A percentile compares a stretch with the other conserved stretches of the same genome.
phyloP scores from a whole-genome alignment of 192 early-diverging fungal genomes.

The Dispira simplex region DNA sequence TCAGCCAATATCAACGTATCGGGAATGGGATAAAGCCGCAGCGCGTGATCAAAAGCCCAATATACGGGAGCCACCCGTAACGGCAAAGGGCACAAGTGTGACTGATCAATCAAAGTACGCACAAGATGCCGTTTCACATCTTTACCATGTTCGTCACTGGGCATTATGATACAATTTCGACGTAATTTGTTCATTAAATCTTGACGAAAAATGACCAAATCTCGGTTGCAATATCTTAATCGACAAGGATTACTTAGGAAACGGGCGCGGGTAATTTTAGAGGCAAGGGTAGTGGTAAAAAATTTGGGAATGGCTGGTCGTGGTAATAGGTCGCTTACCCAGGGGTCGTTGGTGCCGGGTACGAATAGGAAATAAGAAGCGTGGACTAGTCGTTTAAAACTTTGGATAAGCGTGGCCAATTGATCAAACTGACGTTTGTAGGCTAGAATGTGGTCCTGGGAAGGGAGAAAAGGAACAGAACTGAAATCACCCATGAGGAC shows the following conservation, averaged over 20 bases:
- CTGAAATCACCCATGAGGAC: slow-evolving; percentile 79
- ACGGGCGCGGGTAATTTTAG: slow-evolving; percentile 36
- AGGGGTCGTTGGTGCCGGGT: slow-evolving; percentile 77
- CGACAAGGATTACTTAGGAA: slow-evolving; percentile 80
- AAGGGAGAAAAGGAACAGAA: slow-evolving; percentile 50
- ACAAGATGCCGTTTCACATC: slow-evolving; percentile 38
- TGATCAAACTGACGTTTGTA: slow-evolving; percentile 35
- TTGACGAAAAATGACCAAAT: slow-evolving; percentile 82
- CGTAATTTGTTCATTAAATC: slow-evolving; percentile 60
- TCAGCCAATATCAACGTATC: slow-evolving; percentile 78
- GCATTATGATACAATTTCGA: slow-evolving; percentile 56
- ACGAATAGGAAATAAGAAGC: slow-evolving; percentile 68
- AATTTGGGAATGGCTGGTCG: slow-evolving; percentile 54
- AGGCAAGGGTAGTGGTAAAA: slow-evolving; percentile 42
- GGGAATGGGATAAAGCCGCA: slow-evolving; percentile 78
- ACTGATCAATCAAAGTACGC: slow-evolving; percentile 67
- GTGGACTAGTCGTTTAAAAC: slow-evolving; percentile 21
- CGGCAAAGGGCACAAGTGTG: slow-evolving; percentile 72
- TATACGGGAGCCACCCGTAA: slow-evolving; percentile 57
- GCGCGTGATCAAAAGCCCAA: slow-evolving; percentile 69
- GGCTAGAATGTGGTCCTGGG: slow-evolving; percentile 36
- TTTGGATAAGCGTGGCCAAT: slow-evolving; percentile 23
- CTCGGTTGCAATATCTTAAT: slow-evolving; percentile 81
- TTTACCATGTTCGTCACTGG: slow-evolving; percentile 25
- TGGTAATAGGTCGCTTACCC: slow-evolving; percentile 53